Conservation (phyloP, 352 stramenopile genomes). For the Phytophthora capsici region DNA sequence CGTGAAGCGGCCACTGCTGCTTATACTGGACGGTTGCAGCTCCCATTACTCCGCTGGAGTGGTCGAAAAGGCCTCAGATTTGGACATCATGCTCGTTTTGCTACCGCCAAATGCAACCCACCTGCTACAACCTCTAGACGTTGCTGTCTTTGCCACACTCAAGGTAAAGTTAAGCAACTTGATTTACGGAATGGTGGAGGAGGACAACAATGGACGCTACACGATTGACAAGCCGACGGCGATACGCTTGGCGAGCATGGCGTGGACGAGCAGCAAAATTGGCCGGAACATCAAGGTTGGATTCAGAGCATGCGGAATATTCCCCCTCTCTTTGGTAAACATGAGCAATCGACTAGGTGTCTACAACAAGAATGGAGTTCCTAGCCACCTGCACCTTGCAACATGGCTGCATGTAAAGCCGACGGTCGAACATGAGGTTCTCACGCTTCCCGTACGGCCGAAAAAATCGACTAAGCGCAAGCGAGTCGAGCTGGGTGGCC, state of each 20-base stretch:
- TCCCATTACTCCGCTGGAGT: constrained; percentile 22
- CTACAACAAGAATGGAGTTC: neutral
- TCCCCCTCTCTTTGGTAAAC: constrained; percentile 12
- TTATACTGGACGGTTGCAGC: constrained; percentile 23
- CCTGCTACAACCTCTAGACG: constrained; percentile 24
- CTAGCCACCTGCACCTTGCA: neutral
- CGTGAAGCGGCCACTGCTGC: too few species aligned
- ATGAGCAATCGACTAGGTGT: neutral
- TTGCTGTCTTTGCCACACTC: constrained; percentile 27
- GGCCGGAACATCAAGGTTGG: constrained; percentile 1
- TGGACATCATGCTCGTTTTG: constrained; percentile 12
- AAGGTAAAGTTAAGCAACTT: constrained; percentile 9
- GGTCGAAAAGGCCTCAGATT: neutral
- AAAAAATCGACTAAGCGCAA: neutral
- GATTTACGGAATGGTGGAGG: constrained; percentile 5
- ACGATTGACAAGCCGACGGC: constrained; percentile 11
- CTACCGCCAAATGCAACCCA: constrained; percentile 28
- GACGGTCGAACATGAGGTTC: too few species aligned
- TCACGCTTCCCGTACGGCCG: neutral
- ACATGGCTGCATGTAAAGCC: neutral
- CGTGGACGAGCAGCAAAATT: constrained; percentile 15
- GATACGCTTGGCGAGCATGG: constrained; percentile 3
- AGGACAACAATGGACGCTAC: neutral
- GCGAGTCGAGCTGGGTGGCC: neutral
- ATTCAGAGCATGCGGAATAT: constrained; percentile 8